Evolutionary conservation across 2,329 filamentous ascomycete species (phyloP), one percentile per base, ranked within the genome.

Genomic region (Venturia pyrina): DNA sequence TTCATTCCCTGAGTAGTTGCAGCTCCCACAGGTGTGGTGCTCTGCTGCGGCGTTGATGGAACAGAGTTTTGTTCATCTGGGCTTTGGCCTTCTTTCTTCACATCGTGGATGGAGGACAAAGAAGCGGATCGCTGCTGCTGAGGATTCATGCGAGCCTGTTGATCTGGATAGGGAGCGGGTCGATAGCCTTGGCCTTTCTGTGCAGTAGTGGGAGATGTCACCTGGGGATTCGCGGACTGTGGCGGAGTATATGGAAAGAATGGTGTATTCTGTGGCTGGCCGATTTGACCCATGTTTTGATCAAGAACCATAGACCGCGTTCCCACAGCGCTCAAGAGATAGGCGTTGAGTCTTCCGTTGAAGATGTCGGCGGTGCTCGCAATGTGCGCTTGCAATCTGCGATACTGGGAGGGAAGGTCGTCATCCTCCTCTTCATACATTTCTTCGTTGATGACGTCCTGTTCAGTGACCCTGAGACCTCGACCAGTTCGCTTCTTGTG

Each of bases 351-450:
- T 11, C 63, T 32, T 41, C 63, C 63, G 11, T 65, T 59, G 28
- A 65, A 65, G 6, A 59, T 37, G 37, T 65, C 53, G 48, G 48
- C 53, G n/a, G 63, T 57, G 44, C 34, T 41, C 32, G 43, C 63
- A 28, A 62, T 62, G 19, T 65, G 53, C 6, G 63, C 63, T 21
- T 65, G 63, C 24, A 65, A 37, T n/a, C 63, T 56, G 13, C 63
- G 63, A 28, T 65, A 65, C 34, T 65, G 63, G 2, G 53, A 40
- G 1, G 44, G 63, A 10, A 65, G 41, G 66, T 93, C 89, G 70
- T 96, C 90, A 64, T 96, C 92, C 72, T 96, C 90, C 75, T 96
- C 93, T 72, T 96, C 92, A 73, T 97, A 97, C 91, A 96, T 96
- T 75, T 96, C 91, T 75, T 96, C 93, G 68, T 91, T 92, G 70